phyloP scores from a whole-genome alignment of 495 filamentous ascomycete genomes.

The Tuber microsphaerosporum region DNA sequence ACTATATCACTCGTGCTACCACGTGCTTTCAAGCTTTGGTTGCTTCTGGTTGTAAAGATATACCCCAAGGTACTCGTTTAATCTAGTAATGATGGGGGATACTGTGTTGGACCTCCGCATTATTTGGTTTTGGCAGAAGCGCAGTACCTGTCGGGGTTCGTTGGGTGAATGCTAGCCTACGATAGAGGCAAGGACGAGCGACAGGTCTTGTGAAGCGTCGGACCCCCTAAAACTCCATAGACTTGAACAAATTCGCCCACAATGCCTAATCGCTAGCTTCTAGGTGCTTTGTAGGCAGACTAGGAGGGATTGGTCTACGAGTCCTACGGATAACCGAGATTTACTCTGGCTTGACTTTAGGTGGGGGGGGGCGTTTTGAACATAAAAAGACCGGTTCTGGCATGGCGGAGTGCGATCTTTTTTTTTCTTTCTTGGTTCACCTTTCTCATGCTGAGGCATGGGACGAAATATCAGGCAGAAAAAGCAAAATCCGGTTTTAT shows the following conservation, averaged over 20 bases:
- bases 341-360: neutral
- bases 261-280: neutral
- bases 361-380: neutral
- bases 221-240: neutral
- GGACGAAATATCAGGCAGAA: neutral
- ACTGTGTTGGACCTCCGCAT: neutral
- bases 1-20: neutral
- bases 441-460: neutral
- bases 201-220: neutral
- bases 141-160: neutral
- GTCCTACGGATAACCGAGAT: neutral
- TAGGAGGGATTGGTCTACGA: neutral
- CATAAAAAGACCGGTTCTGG: neutral
- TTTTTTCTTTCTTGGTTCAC: neutral
- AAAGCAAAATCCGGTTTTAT: neutral
- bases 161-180: neutral
- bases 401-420: neutral
- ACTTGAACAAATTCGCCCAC: too few relatives aligned
- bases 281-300: neutral
- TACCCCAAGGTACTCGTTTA: neutral
- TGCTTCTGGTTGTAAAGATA: neutral
- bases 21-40: neutral
- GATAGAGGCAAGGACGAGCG: neutral
- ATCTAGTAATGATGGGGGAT: too few relatives aligned
- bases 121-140: neutral